Base-by-base conservation (phyloP, 1,139 yeast species). In the Yamadazyma blattariae region DNA sequence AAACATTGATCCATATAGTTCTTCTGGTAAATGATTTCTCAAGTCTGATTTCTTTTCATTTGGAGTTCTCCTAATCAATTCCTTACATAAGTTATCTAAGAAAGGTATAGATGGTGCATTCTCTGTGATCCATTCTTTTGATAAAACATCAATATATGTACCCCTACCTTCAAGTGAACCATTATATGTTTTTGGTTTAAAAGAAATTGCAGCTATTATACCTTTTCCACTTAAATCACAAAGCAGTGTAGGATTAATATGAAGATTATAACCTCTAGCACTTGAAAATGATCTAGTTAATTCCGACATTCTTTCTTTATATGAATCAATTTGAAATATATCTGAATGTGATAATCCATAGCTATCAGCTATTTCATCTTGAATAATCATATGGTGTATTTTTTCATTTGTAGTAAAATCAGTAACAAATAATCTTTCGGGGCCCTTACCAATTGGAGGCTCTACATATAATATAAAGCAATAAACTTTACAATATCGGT, bases 341-440 rank as follows among this genome's bases (percentile, higher is more conserved):
- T 32, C 36, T 22, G n/a, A 14, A 7, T 11, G 15, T 4, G 13
- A n/a, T 10, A 30, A 21, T 14, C n/a, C 30, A n/a, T 18, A 27
- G 7, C 10, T 7, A 12, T 9, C 10, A 13, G 25, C 7, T 5
- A 29, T 14, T 10, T 19, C 18, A 21, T 24, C 25, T n/a, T 22
- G n/a, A n/a, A 15, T 10, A 12, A 9, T 15, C n/a, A 13, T 16
- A 31, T 30, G 16, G 5, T 24, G 9, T 26, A 43, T 25, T 13
- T 29, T 13, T 5, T 32, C 27, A 32, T 51, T 51, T 2, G 33
- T n/a, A 7, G 60, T 47, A 32, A 55, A 56, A 33, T 56, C 61
- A 2, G 58, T 52, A 2, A 51, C 50, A 25, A 37, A 44, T 11
- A 52, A 19, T 26, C 51, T 15, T 16, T 32, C 31, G 2, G 50